Evolutionary conservation across 495 filamentous ascomycete species (phyloP), one percentile per base, ranked within the genome.

Genomic region (Hypoxylon fuscum): DNA sequence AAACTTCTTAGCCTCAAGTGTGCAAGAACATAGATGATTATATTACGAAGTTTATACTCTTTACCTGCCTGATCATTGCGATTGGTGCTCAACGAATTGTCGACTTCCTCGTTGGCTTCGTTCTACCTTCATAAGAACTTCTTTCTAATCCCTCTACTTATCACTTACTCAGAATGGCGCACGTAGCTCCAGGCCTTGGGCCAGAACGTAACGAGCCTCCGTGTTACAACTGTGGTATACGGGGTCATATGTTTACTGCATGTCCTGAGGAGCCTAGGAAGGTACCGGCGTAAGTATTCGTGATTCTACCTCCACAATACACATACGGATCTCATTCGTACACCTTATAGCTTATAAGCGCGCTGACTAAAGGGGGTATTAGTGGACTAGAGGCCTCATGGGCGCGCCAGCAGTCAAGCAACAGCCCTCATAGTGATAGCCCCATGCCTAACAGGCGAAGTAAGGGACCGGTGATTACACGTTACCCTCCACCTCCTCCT

Each of bases 231-330:
- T 85, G 82, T 57, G 78, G 80, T 15, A 57, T 56, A 14, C 70
- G 69, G 21, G 79, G 76, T 22, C 83, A 85, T 54, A 79, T 79
- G 72, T 64, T 80, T 10, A 59, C 77, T 14, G 79, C 77, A 48
- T 85, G 82, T 62, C 81, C 81, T 6, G 76, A 83, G 66, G 72
- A 76, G 23, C 74, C 72, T 17, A 56, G 84, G 52, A 66, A 73
- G 52, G 74, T 79, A 27, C 84, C 85, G 66, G 84, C 77, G 88
- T 90, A 77, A 81, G 88, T 85, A 42, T 32, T 55, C 40, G 14
- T 6, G 27, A 44, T 37, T 54, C 47, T 37, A 29, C 35, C 43
- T 56, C 37, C 10, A 17, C 59, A 22, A 11, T 17, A 48, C 18
- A 42, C 35, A 7, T 10, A n/a, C n/a, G n/a, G 12, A 20, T 46